Conservation (phyloP, 208 protist genomes). For the Entamoeba moshkovskii region DNA sequence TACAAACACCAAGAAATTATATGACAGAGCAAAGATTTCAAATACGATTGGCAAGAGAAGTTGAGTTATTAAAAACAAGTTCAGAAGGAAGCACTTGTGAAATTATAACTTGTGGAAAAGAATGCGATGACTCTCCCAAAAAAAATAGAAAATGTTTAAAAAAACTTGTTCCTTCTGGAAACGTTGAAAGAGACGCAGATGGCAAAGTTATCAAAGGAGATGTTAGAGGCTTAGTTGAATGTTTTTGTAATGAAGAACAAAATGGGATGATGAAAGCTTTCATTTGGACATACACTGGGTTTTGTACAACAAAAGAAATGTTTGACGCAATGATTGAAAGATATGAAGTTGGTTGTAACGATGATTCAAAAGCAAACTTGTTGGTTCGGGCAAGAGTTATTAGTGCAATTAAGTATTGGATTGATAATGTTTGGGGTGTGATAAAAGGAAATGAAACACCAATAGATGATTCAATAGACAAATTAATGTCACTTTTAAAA, state of each 20-base stretch:
- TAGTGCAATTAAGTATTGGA: neutral
- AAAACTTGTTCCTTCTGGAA: neutral
- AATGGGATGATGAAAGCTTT: neutral
- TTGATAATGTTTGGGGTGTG: neutral
- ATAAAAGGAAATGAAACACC: neutral
- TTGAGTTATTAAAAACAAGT: neutral
- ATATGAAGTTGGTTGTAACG: neutral
- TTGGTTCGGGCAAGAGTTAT: neutral
- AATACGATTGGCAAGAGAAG: neutral
- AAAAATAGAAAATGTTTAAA: neutral
- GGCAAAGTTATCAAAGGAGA: neutral
- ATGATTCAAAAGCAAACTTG: neutral
- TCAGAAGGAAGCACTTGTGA: too few relatives aligned
- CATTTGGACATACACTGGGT: neutral
- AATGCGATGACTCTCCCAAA: neutral
- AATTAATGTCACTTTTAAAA: neutral
- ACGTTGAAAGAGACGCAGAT: neutral
- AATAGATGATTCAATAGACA: neutral
- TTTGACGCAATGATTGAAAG: neutral
- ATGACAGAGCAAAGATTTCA: neutral
- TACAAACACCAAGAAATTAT: neutral
- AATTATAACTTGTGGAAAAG: neutral
- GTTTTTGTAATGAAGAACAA: neutral
- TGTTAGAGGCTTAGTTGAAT: neutral
- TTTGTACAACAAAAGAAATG: neutral